phyloP scores from a whole-genome alignment of 805 yeast genomes.

The Brettanomyces anomalus region DNA sequence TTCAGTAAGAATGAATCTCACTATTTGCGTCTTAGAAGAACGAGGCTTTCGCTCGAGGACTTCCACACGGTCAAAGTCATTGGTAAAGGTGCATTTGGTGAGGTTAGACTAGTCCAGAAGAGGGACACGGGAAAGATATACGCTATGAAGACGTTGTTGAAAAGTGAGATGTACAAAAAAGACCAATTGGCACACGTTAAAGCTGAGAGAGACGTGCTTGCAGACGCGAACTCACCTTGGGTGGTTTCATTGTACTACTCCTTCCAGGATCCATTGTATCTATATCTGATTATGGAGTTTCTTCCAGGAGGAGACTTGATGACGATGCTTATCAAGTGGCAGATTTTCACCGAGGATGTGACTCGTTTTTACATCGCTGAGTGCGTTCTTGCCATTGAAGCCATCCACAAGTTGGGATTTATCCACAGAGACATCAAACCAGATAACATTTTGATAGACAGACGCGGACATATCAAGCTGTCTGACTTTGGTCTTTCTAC shows the following conservation, averaged over 20 bases:
- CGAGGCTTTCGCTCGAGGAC: conserved; percentile 74
- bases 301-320: conserved; percentile 80
- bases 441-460: conserved; percentile 71
- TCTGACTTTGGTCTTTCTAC: conserved; percentile 78
- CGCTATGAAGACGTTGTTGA: conserved; percentile 89
- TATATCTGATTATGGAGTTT: conserved; percentile 75
- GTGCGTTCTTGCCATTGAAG: conserved; percentile 91
- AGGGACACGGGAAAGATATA: conserved; percentile 83
- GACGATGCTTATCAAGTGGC: conserved; percentile 96
- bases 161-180: conserved; percentile 88
- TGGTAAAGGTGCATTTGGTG: conserved; percentile 98
- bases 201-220: conserved; percentile 92
- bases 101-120: conserved; percentile 90
- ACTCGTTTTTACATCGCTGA: conserved; percentile 93
- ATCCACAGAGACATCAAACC: conserved; percentile 98
- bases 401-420: conserved; percentile 85
- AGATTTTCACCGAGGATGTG: conserved; percentile 86
- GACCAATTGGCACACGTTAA: conserved; percentile 94
- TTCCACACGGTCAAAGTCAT: conserved; percentile 80
- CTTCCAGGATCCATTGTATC: conserved; percentile 68
- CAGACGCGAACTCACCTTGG: conserved; percentile 85
- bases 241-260: conserved; percentile 77
- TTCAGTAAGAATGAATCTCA: conserved; percentile 87
- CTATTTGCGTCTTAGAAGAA: conserved; percentile 75
- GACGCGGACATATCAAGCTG: conserved; percentile 54